Evolutionary conservation across 306 rosid genomes (phyloP).

Genomic region (Glycine soja): DNA sequence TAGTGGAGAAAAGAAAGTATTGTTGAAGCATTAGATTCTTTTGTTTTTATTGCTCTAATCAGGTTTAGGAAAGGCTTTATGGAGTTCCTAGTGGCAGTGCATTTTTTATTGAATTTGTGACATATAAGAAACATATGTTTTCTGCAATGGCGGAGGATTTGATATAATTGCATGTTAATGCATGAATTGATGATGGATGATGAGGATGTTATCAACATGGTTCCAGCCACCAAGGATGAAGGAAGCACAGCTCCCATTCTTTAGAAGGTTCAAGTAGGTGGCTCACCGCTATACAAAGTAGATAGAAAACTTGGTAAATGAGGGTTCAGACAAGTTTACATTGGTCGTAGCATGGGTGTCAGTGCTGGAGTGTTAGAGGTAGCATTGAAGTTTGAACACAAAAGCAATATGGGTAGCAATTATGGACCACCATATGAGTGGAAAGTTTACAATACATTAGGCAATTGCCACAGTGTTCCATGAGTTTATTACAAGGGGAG

Average conservation of each 20-base stretch:
- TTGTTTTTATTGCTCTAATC: constrained; percentile 46
- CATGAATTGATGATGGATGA: constrained; percentile 13
- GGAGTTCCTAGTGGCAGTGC: constrained; percentile 41
- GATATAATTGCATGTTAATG: constrained; percentile 71
- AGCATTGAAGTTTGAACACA: constrained; percentile 93
- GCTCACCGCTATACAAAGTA: background rate
- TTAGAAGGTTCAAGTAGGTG: background rate
- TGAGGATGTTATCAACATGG: no score
- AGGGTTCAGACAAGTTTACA: constrained; percentile 6
- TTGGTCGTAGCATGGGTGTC: background rate
- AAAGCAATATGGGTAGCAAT: constrained; percentile 89
- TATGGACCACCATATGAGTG: constrained; percentile 94
- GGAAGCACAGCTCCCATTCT: no score
- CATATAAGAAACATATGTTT: constrained; percentile 39
- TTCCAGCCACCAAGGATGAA: no score
- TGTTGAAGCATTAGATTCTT: background rate
- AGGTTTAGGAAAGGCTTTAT: constrained; percentile 49
- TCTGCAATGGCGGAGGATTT: constrained; percentile 63
- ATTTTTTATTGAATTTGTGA: constrained; percentile 38
- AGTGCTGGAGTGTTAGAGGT: constrained; percentile 49
- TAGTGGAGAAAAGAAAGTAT: constrained; percentile 6
- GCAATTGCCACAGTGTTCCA: no score
- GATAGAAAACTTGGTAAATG: constrained; percentile 13
- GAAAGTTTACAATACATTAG: constrained; percentile 70
- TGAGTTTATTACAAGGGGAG: no score